phyloP scores from a whole-genome alignment of 352 stramenopile genomes.

The Elongisporangium undulatum region DNA sequence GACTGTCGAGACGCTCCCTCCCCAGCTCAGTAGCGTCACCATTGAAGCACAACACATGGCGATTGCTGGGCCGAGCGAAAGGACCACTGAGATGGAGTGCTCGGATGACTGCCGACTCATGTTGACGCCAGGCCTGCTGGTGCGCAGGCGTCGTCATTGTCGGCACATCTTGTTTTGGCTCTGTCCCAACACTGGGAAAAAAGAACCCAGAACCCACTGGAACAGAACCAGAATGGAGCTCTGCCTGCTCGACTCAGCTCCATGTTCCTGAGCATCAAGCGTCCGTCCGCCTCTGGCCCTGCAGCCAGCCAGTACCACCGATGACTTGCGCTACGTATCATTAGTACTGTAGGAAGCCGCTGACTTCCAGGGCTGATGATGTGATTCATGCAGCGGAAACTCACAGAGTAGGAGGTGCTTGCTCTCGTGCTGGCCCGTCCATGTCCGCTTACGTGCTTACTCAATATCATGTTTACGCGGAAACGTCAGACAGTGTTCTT shows the following conservation, averaged over 20 bases:
- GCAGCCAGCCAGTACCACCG: neutral
- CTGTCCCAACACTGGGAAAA: neutral
- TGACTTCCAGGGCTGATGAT: neutral
- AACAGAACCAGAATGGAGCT: neutral
- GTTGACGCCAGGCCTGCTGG: neutral
- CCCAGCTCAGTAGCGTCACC: neutral
- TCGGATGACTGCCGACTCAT: too few species aligned
- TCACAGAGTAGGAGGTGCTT: neutral
- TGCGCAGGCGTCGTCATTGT: neutral
- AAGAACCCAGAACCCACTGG: neutral
- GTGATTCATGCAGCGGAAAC: neutral
- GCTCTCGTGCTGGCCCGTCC: neutral
- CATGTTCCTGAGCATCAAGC: neutral
- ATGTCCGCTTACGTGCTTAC: neutral
- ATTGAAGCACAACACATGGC: neutral
- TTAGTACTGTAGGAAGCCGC: too few species aligned
- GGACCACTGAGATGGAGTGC: neutral
- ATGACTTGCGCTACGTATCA: too few species aligned
- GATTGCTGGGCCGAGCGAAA: neutral
- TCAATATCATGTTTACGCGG: neutral
- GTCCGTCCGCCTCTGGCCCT: neutral
- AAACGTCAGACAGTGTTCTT: neutral
- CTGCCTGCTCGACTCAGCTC: neutral
- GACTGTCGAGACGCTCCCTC: neutral
- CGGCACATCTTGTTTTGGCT: neutral